Base-by-base conservation (phyloP, 2,329 filamentous ascomycete species). In the Xylogone sp. region DNA sequence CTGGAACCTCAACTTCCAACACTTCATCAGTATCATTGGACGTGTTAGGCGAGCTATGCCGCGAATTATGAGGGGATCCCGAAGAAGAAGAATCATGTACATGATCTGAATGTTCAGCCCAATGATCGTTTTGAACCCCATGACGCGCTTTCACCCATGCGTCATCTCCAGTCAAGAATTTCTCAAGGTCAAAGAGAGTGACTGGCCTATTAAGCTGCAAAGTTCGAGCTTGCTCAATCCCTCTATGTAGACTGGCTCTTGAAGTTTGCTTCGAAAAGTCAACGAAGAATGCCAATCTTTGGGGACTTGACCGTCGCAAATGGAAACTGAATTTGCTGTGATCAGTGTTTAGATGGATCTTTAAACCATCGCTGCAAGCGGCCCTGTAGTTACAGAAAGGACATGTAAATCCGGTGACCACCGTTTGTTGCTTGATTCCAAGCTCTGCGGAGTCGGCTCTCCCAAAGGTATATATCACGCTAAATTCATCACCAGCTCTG, bases 151-250 rank as follows among this genome's bases (percentile, higher is more conserved):
- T 69, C 5, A 71, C 55, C 73, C 74, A 79, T 1, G 74, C 72
- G 10, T 73, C 63, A 53, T 81, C 75, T 8, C 75, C 75, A 2
- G 68, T 63, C 16, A 74, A 56, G 49, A 70, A 72, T 19, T 69
- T 70, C 19, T 74, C 69, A 42, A 81, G 56, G 50, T 75, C 70
- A 20, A 81, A 74, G 0, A 72, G 65, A 51, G 71, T 71, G 2
- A 65, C 64, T 2, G 76, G 68, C 16, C 66, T 69, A 2, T 69
- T 69, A 2, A 80, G 66, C 52, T 77, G 69, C 45, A 72, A 71
- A 2, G 69, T 69, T 54, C 67, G 72, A 1, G 67, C 65, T 27
- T 65, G 65, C 5, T 65, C 53, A 24, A 58, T 52, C 4, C 56
- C 68, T 62, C 21, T 59, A 53, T 34, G 61, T 58, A 57, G 44